Conservation (phyloP, 148 eudicot species). For the Cornus suecica region DNA sequence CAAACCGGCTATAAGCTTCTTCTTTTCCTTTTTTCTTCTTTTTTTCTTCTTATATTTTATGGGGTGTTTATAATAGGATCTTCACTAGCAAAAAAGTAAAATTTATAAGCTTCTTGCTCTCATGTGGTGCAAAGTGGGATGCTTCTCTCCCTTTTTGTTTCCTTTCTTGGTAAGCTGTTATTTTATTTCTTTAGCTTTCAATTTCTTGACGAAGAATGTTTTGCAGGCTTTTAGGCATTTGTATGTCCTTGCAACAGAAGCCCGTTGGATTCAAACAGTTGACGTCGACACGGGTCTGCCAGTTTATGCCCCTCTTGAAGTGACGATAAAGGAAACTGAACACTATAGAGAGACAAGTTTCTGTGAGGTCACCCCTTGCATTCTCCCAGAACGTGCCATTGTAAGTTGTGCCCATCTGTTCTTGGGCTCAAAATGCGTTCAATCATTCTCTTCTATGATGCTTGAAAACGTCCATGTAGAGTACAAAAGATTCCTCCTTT, state of each 20-base stretch:
- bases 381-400: conserved; percentile 89
- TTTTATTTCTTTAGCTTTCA: background rate
- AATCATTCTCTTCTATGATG: background rate
- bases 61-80: no score
- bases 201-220: conserved; percentile 1
- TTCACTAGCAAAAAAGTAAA: no score
- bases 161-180: background rate
- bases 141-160: background rate
- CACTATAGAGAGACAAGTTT: conserved; percentile 90
- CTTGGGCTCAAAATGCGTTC: background rate
- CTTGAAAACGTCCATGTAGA: background rate
- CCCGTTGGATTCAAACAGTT: conserved; percentile 92
- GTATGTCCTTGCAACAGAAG: conserved; percentile 97
- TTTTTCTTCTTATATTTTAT: no score
- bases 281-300: conserved; percentile 96
- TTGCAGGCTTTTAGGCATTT: conserved; percentile 92
- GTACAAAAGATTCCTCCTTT: background rate
- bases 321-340: conserved; percentile 77
- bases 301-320: conserved; percentile 93
- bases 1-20: no score
- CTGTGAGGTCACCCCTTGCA: conserved; percentile 89
- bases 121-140: background rate
- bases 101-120: no score
- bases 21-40: no score
- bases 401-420: conserved; percentile 47